Percentiles rank a stretch among this genome's conserved stretches.
These are phyloP conservation scores for Isabelozyma heimii DNA, from an alignment of 805 yeast species.

Conservation along the genomic window DNA sequence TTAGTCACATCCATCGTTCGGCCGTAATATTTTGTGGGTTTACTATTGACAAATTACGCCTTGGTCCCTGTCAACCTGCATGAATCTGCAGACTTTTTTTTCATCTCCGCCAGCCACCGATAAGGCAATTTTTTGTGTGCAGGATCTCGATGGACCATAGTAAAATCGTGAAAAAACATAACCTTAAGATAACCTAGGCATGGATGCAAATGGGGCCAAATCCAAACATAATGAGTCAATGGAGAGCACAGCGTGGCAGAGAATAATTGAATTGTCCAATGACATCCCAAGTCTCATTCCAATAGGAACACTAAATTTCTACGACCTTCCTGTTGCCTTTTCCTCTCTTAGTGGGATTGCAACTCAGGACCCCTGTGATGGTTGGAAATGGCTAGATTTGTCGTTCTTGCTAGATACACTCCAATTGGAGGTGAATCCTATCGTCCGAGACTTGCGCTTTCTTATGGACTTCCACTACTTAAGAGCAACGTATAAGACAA, in stretches of 20 bases:
- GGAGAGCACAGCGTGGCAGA: not conserved
- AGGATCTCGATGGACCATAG: constrained; percentile 22
- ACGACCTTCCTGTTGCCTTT: constrained; percentile 39
- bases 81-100: not conserved
- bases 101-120: not conserved
- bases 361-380: constrained; percentile 28
- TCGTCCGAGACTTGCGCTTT: constrained; percentile 40
- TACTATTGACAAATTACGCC: too few relatives aligned
- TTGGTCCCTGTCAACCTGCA: not conserved
- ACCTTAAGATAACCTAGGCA: not conserved
- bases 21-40: not conserved
- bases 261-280: constrained; percentile 33
- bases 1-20: not conserved
- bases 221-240: not conserved
- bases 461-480: constrained; percentile 39
- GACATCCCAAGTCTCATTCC: constrained; percentile 38
- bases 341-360: constrained; percentile 29
- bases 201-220: not conserved
- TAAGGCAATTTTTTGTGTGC: not conserved
- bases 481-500: constrained; percentile 42
- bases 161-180: constrained; percentile 35
- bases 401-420: constrained; percentile 25
- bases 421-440: constrained; percentile 10
- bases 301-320: constrained; percentile 48
- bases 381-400: constrained; percentile 59